Evolutionary conservation across 305 asterid species (phyloP), one percentile per base, ranked within the genome.

Genomic region (Fraxinus velutina): DNA sequence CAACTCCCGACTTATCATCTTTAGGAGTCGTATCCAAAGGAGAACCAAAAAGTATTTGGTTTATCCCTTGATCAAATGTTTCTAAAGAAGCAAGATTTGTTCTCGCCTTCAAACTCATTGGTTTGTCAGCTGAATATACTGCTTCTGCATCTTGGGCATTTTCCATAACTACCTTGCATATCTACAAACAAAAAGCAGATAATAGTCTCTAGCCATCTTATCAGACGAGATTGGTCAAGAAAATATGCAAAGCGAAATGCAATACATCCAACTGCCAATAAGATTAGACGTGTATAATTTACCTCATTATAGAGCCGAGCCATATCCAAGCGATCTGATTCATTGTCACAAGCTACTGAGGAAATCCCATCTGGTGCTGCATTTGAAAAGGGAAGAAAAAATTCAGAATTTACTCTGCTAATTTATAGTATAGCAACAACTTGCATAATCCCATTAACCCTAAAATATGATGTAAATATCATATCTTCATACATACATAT

Each of bases 241-340:
- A 39, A 5, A 78, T 1, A 44, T 21, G 62, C 79, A 62, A 78
- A 42, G 33, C 15, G 39, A 81, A 19, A 47, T 72, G 60, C 64
- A 60, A 21, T 60, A 36, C 36, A 44, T 52, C 24, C 17, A 50
- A 79, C 77, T 64, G 75, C 36, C 68, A 57, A 6, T 60, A 55
- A 57, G 33, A 30, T 66, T 36, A 2, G 57, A n/a, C n/a, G 50
- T 2, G 33, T 71, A 81, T 17, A 60, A 5, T 15, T 82, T 86
- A 93, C 98, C 97, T 91, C 93, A 78, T 95, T 95, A 77, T 89
- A 95, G 72, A 91, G 88, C 84, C 87, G 88, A 80, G 92, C 94
- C 87, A 95, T 80, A 80, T 88, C 89, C 80, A 91, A 76, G 17
- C 93, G 94, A 80, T 88, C 92, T 33, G 89, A 80, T 34, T 85